Percentiles rank a stretch among this genome's conserved stretches.
Evolutionary conservation across 2,329 filamentous ascomycete species (phyloP).

Genomic region (Ceratocystis papillata): DNA sequence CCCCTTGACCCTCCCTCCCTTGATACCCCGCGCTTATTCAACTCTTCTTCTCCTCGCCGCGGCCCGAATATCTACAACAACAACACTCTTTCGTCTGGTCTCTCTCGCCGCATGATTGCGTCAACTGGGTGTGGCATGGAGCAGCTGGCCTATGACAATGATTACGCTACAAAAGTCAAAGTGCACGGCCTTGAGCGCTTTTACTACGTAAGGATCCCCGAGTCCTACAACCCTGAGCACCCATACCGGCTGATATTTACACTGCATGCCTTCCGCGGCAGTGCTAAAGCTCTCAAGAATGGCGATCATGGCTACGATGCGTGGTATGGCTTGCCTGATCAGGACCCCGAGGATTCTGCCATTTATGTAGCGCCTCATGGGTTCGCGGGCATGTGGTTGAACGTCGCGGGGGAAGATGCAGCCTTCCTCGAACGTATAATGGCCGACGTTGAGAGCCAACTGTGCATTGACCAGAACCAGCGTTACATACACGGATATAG

Average conservation of each 20-base stretch:
- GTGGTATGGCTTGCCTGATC: slow-evolving; percentile 34
- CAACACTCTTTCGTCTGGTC: background rate
- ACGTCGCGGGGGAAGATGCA: slow-evolving; percentile 35
- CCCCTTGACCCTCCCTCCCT: background rate
- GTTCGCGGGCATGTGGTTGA: slow-evolving; percentile 34
- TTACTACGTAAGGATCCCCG: slow-evolving; percentile 33
- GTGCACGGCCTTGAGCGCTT: slow-evolving; percentile 33
- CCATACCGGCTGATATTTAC: slow-evolving; percentile 36
- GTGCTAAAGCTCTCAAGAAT: slow-evolving; percentile 31
- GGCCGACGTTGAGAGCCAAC: slow-evolving; percentile 32
- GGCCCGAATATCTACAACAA: background rate
- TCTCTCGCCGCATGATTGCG: background rate
- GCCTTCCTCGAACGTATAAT: slow-evolving; percentile 35
- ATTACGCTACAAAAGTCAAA: slow-evolving; percentile 29
- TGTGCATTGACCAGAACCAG: slow-evolving; percentile 36
- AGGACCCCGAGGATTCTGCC: slow-evolving; percentile 30
- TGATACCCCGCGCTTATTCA: background rate
- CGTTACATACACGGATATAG: slow-evolving; percentile 38
- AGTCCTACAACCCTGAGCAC: slow-evolving; percentile 34
- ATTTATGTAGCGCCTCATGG: slow-evolving; percentile 37
- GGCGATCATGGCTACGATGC: slow-evolving; percentile 29
- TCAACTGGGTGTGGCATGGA: slow-evolving; percentile 31
- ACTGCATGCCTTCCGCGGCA: slow-evolving; percentile 35
- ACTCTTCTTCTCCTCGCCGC: background rate
- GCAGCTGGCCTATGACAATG: slow-evolving; percentile 28